Conservation (phyloP, 306 rosid genomes). For the Rosa persica region DNA sequence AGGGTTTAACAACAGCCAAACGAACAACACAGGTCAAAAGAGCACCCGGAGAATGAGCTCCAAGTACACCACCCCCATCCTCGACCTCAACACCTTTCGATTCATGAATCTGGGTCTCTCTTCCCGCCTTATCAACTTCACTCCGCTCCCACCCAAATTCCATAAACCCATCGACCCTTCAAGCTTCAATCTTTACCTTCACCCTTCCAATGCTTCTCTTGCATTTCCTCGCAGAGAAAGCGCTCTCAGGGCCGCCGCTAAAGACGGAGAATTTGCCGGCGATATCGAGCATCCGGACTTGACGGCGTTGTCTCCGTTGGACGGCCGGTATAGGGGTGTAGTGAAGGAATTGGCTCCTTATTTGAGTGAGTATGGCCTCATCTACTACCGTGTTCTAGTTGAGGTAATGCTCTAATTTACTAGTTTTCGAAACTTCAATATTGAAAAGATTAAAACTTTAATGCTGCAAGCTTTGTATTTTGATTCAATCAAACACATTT, state of each 20-base stretch:
- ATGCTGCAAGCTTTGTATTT: not conserved
- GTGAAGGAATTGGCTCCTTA: slow-evolving; percentile 62
- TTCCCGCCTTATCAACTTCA: not conserved
- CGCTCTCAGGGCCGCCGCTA: slow-evolving; percentile 14
- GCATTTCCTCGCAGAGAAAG: slow-evolving; percentile 19
- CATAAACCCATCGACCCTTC: not conserved
- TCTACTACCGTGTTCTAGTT: slow-evolving; percentile 54
- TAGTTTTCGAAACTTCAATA: not conserved
- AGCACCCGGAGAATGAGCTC: not conserved
- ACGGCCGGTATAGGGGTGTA: slow-evolving; percentile 68
- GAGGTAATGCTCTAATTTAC: slow-evolving; percentile 44
- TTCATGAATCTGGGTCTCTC: slow-evolving; percentile 22
- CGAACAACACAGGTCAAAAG: too few relatives aligned
- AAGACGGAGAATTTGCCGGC: not conserved
- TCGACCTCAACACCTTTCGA: not conserved
- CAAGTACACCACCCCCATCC: not conserved
- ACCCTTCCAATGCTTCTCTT: not conserved
- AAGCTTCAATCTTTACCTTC: not conserved
- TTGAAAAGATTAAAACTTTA: not conserved
- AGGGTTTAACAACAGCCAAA: not conserved
- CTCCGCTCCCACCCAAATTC: not conserved
- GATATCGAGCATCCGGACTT: slow-evolving; percentile 42
- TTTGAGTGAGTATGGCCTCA: slow-evolving; percentile 60
- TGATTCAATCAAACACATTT: not conserved
- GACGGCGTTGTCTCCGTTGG: slow-evolving; percentile 72